Evolutionary conservation across 2,329 filamentous ascomycete species (phyloP).

Genomic region (Orbilia brochopaga): DNA sequence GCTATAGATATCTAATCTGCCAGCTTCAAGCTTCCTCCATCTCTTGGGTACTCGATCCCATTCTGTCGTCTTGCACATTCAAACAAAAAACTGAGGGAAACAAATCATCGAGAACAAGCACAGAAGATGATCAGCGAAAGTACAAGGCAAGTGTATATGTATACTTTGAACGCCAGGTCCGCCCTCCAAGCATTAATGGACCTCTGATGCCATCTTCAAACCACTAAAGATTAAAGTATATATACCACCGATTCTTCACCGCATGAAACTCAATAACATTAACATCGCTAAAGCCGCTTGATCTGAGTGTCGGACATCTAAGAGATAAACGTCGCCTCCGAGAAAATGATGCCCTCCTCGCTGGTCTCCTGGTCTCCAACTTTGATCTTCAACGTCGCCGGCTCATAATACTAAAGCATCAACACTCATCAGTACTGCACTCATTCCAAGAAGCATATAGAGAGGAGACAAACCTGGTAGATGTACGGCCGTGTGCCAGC

Average conservation of each 20-base stretch:
- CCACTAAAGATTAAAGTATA: constrained; percentile 28
- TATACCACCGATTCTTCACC: constrained; percentile 54
- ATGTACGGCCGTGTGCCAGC: constrained; percentile 96
- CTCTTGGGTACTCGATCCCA: constrained; percentile 25
- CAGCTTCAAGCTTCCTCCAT: background rate
- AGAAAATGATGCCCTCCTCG: constrained; percentile 77
- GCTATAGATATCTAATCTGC: constrained; percentile 13
- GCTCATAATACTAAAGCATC: constrained; percentile 69
- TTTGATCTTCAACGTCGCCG: constrained; percentile 78
- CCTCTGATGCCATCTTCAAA: constrained; percentile 13
- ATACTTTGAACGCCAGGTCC: constrained; percentile 38
- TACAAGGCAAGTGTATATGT: constrained; percentile 14
- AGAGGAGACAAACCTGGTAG: constrained; percentile 73
- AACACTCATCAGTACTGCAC: constrained; percentile 1
- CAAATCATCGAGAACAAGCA: background rate
- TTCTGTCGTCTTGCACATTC: constrained; percentile 23
- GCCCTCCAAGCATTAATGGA: constrained; percentile 36
- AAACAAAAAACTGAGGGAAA: constrained; percentile 12
- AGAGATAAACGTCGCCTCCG: constrained; percentile 95
- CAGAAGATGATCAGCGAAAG: background rate
- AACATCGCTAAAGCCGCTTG: background rate
- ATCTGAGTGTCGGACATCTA: constrained; percentile 55
- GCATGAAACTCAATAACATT: constrained; percentile 2
- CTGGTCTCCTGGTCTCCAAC: constrained; percentile 77
- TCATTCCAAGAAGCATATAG: constrained; percentile 7